Evolutionary conservation across 805 yeast genomes (phyloP).

Genomic region (Candida mattraensis): DNA sequence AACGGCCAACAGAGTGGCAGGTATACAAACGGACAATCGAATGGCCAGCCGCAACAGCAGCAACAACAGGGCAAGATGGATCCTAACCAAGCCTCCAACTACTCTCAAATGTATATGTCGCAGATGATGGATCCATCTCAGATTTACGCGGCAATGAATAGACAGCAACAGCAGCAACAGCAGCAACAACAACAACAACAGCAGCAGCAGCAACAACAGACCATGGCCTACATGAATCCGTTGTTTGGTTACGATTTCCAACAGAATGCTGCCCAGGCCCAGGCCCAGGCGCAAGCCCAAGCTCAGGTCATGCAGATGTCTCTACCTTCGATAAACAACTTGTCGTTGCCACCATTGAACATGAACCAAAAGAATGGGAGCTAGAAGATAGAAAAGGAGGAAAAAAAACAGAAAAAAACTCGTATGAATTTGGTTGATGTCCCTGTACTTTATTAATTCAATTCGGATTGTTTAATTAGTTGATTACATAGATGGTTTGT

Average conservation of each 20-base stretch:
- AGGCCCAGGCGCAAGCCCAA: slow-evolving; percentile 19
- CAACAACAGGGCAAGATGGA: slow-evolving; percentile 18
- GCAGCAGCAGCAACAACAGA: slow-evolving; percentile 20
- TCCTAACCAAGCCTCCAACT: slow-evolving; percentile 19
- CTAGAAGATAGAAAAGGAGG: too few species aligned
- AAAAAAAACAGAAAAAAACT: too few species aligned
- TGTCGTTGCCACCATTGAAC: slow-evolving; percentile 34
- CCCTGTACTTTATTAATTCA: slow-evolving; percentile 2
- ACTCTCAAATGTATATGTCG: slow-evolving; percentile 21
- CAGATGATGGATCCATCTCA: slow-evolving; percentile 27
- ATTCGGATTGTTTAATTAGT: not conserved
- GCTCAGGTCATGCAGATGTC: slow-evolving; percentile 25
- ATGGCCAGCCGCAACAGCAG: slow-evolving; percentile 15
- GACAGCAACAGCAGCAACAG: slow-evolving; percentile 21
- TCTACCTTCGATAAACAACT: slow-evolving; percentile 31
- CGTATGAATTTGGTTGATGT: slow-evolving; percentile 3
- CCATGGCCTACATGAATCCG: slow-evolving; percentile 18
- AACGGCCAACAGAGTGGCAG: slow-evolving; percentile 23
- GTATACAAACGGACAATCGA: slow-evolving; percentile 19
- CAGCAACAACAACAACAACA: slow-evolving; percentile 19
- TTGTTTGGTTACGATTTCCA: slow-evolving; percentile 25
- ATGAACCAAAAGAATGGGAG: slow-evolving; percentile 28
- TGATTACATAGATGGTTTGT: too few species aligned
- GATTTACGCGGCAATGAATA: slow-evolving; percentile 23
- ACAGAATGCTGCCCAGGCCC: slow-evolving; percentile 19